These are phyloP conservation scores for Sarocladiaceae sp. DNA, from an alignment of 2,329 filamentous ascomycete species.

Conservation along the genomic window DNA sequence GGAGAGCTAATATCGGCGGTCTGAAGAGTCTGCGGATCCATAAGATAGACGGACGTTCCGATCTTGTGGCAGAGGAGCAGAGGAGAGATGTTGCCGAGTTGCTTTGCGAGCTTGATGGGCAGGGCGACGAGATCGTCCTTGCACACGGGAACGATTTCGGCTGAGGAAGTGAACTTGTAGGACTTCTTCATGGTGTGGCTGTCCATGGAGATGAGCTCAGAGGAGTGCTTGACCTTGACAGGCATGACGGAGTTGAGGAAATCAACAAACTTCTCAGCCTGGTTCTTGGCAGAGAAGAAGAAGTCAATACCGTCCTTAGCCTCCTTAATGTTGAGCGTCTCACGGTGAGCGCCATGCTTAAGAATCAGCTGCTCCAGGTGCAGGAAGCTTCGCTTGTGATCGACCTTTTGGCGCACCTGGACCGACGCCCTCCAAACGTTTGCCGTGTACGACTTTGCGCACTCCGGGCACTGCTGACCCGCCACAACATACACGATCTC, in stretches of 20 bases:
- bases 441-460: constrained; percentile 90
- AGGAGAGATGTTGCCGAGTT: constrained; percentile 81
- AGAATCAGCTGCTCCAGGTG: constrained; percentile 89
- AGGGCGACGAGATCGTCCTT: constrained; percentile 96
- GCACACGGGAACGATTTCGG: constrained; percentile 88
- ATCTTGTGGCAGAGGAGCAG: constrained; percentile 81
- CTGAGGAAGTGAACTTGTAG: constrained; percentile 91
- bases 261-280: constrained; percentile 88
- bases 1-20: constrained; percentile 76
- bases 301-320: constrained; percentile 95
- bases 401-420: constrained; percentile 93
- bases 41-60: constrained; percentile 80
- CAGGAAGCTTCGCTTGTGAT: constrained; percentile 74
- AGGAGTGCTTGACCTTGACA: constrained; percentile 64
- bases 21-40: constrained; percentile 88
- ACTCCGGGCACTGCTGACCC: constrained; percentile 91
- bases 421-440: constrained; percentile 93
- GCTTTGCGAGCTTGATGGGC: constrained; percentile 81
- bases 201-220: constrained; percentile 90
- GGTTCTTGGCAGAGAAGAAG: constrained; percentile 83
- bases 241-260: constrained; percentile 80
- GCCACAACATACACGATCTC: constrained; percentile 90
- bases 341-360: constrained; percentile 84
- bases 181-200: constrained; percentile 83
- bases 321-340: constrained; percentile 98